Percentiles rank a stretch among this genome's conserved stretches.
Evolutionary conservation across 179 eudicot species (phyloP).

Genomic region (Pouteria campechiana): DNA sequence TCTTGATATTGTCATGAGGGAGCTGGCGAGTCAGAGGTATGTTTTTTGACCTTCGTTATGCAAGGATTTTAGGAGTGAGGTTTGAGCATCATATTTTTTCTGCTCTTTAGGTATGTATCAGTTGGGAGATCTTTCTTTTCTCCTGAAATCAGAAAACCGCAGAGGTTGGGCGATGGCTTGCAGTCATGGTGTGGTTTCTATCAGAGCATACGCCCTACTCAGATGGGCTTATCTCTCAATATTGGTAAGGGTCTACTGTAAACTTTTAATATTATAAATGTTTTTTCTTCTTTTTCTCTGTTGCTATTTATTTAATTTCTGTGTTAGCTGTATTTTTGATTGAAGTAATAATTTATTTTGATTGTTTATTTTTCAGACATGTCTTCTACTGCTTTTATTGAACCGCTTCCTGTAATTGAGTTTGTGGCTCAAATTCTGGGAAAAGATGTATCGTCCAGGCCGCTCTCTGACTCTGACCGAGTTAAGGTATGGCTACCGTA

Average conservation of each 20-base stretch:
- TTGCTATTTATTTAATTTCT: background rate
- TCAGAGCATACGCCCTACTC: conserved; percentile 57
- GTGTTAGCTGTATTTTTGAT: background rate
- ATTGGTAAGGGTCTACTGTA: conserved; percentile 42
- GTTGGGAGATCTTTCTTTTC: conserved; percentile 76
- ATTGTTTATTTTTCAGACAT: conserved; percentile 23
- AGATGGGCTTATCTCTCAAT: conserved; percentile 57
- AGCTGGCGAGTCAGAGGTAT: conserved; percentile 62
- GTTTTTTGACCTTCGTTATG: background rate
- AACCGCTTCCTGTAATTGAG: conserved; percentile 66
- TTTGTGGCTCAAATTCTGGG: conserved; percentile 63
- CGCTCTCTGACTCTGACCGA: conserved; percentile 66
- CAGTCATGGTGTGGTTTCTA: conserved; percentile 67
- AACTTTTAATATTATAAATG: background rate
- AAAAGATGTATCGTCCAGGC: conserved; percentile 55
- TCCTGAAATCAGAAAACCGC: conserved; percentile 44
- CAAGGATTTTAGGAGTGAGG: background rate
- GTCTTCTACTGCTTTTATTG: conserved; percentile 65
- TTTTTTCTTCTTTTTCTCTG: background rate
- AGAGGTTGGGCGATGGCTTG: conserved; percentile 49
- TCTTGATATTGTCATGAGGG: conserved; percentile 61
- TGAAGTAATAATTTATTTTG: background rate
- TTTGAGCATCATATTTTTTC: background rate
- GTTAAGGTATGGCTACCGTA: conserved; percentile 24
- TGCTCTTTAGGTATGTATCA: conserved; percentile 42